Evolutionary conservation across 1,284 basidiomycete genomes (phyloP).

Genomic region (Inonotus obliquus): DNA sequence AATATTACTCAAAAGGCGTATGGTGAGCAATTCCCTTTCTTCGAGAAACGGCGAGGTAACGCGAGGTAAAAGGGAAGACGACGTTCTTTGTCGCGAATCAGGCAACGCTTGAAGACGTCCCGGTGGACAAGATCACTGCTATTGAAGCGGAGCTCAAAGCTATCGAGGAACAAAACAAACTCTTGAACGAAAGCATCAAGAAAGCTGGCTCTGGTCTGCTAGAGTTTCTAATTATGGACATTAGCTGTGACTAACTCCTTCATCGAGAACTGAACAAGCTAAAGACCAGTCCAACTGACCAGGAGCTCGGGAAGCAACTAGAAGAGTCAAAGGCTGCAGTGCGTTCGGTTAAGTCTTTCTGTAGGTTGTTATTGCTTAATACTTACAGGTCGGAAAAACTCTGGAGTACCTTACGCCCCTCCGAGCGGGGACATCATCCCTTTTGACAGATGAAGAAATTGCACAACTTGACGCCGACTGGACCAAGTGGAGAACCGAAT

Average conservation of each 20-base stretch:
- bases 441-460: constrained; percentile 58
- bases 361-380: background rate
- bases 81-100: constrained; percentile 81
- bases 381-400: constrained; percentile 44
- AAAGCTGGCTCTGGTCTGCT: constrained; percentile 43
- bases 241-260: background rate
- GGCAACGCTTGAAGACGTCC: constrained; percentile 54
- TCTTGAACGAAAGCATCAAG: constrained; percentile 47
- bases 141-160: constrained; percentile 51
- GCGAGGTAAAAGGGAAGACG: constrained; percentile 67
- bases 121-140: constrained; percentile 50
- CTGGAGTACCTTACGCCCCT: constrained; percentile 55
- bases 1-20: constrained; percentile 73
- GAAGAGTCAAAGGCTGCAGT: constrained; percentile 41
- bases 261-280: constrained; percentile 58
- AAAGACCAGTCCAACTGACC: constrained; percentile 62
- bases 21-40: constrained; percentile 60
- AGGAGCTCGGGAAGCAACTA: constrained; percentile 52
- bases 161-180: constrained; percentile 59
- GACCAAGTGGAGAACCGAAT: constrained; percentile 67
- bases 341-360: constrained; percentile 15
- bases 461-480: constrained; percentile 60
- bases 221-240: background rate
- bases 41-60: constrained; percentile 49
- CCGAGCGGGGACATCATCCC: constrained; percentile 56